Evolutionary conservation across 208 protist genomes (phyloP).

Genomic region (Crithidia fasciculata): DNA sequence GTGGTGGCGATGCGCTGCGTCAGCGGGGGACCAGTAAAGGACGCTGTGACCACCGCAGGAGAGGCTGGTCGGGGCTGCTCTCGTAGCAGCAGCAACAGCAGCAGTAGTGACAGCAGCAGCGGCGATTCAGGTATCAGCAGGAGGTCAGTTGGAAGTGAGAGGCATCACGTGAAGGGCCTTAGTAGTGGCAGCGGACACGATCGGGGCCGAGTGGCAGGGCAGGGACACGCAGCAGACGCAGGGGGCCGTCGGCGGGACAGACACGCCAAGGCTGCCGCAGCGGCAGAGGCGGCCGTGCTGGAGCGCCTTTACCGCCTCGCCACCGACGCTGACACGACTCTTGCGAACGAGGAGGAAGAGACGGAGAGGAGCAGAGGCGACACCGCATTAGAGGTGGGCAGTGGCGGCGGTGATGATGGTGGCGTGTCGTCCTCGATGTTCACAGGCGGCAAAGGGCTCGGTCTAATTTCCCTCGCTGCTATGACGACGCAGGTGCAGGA

Average conservation of each 20-base stretch:
- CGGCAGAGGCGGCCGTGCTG: conserved; percentile 27
- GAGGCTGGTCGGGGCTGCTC: background rate
- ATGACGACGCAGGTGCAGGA: conserved; percentile 18
- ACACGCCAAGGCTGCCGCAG: background rate
- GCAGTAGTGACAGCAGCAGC: background rate
- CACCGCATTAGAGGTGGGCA: too few species aligned
- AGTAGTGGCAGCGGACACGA: background rate
- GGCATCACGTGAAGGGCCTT: background rate
- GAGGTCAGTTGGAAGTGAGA: background rate
- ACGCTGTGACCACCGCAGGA: background rate
- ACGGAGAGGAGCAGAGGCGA: background rate
- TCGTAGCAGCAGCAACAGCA: conserved; percentile 9
- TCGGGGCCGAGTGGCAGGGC: background rate
- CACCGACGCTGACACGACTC: background rate
- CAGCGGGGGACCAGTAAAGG: background rate
- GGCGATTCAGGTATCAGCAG: background rate
- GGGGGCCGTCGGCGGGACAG: background rate
- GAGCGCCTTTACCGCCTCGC: conserved; percentile 25
- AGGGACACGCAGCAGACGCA: background rate
- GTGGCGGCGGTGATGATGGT: background rate
- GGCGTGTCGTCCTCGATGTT: conserved; percentile 10
- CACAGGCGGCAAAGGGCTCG: conserved; percentile 4
- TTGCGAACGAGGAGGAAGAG: background rate
- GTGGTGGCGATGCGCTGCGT: background rate
- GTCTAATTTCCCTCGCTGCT: conserved; percentile 26